Percentiles rank a stretch among this genome's conserved stretches.
phyloP scores from a whole-genome alignment of 108 stramenopile species.

The Pseudonitzschia multistriata region DNA sequence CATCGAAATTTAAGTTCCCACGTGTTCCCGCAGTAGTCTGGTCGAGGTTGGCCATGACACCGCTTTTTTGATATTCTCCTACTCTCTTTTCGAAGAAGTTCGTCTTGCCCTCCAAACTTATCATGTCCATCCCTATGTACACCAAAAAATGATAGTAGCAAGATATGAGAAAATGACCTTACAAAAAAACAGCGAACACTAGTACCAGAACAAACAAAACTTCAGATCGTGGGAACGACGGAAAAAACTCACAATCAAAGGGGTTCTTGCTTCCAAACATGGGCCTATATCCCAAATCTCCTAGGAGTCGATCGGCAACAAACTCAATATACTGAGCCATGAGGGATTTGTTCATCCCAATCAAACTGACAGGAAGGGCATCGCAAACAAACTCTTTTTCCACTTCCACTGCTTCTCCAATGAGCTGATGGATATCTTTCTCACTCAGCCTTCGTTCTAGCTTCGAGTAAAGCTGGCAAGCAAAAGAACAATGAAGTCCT shows the following conservation, averaged over 20 bases:
- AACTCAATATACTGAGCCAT: conserved; percentile 99
- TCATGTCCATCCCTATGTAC: conserved; percentile 95
- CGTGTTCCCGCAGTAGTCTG: conserved; percentile 8
- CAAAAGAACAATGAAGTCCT: conserved; percentile 96
- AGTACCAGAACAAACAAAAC: neutral
- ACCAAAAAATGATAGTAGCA: neutral
- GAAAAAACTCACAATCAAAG: conserved; percentile 76
- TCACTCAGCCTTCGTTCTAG: conserved; percentile 79
- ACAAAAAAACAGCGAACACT: neutral
- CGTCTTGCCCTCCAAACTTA: conserved; percentile 97
- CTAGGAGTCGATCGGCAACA: conserved; percentile 96
- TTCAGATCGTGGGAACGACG: neutral
- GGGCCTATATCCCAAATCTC: conserved; percentile 82
- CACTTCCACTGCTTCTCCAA: conserved; percentile 93
- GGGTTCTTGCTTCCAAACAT: conserved; percentile 90
- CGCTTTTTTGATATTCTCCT: conserved; percentile 94
- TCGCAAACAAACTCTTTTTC: conserved; percentile 98
- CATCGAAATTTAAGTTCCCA: conserved; percentile 16
- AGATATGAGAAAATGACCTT: neutral
- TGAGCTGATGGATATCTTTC: conserved; percentile 76
- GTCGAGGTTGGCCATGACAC: conserved; percentile 50
- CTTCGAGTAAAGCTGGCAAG: conserved; percentile 90
- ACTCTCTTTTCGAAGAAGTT: conserved; percentile 98
- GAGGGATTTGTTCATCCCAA: conserved; percentile 97
- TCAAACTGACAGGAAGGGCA: conserved; percentile 97